Percentiles rank a stretch among this genome's conserved stretches.
Conservation (phyloP, 768 basidiomycete species). For the Calocybe gangraenosa region DNA sequence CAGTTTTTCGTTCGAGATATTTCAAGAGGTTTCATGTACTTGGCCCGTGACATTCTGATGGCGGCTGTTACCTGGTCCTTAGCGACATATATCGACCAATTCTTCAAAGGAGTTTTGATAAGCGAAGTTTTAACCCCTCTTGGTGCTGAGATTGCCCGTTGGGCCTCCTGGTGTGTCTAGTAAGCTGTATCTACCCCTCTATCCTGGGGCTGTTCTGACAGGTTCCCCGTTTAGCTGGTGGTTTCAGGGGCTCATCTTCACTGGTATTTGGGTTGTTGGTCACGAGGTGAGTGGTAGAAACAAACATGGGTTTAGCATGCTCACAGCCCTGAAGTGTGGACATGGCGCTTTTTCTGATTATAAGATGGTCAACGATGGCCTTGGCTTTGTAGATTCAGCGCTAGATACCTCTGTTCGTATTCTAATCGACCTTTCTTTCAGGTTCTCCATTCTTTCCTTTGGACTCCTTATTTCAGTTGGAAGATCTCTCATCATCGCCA, state of each 20-base stretch:
- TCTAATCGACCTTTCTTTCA: conserved; percentile 12
- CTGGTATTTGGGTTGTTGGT: conserved; percentile 57
- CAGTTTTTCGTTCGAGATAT: conserved; percentile 34
- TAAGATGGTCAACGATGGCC: conserved; percentile 41
- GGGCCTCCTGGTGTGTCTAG: conserved; percentile 45
- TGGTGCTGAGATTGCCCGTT: conserved; percentile 34
- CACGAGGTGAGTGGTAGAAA: conserved; percentile 37
- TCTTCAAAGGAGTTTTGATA: conserved; percentile 24
- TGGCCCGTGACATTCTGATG: conserved; percentile 42
- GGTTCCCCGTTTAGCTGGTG: conserved; percentile 39
- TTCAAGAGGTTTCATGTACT: conserved; percentile 32
- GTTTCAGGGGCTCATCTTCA: conserved; percentile 58
- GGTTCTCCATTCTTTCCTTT: conserved; percentile 42
- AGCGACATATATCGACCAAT: conserved; percentile 41
- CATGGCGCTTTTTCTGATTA: conserved; percentile 53
- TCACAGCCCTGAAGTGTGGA: conserved; percentile 36
- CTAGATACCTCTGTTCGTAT: not conserved
- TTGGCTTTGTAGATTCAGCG: conserved; percentile 43
- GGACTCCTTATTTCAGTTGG: conserved; percentile 55
- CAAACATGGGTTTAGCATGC: conserved; percentile 2
- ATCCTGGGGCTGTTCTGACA: not conserved
- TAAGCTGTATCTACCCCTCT: conserved; percentile 21
- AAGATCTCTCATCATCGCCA: conserved; percentile 52
- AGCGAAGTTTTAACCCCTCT: conserved; percentile 25
- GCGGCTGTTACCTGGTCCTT: conserved; percentile 38